Conservation (phyloP, 2,329 filamentous ascomycete genomes). For the Phialophora tarda region DNA sequence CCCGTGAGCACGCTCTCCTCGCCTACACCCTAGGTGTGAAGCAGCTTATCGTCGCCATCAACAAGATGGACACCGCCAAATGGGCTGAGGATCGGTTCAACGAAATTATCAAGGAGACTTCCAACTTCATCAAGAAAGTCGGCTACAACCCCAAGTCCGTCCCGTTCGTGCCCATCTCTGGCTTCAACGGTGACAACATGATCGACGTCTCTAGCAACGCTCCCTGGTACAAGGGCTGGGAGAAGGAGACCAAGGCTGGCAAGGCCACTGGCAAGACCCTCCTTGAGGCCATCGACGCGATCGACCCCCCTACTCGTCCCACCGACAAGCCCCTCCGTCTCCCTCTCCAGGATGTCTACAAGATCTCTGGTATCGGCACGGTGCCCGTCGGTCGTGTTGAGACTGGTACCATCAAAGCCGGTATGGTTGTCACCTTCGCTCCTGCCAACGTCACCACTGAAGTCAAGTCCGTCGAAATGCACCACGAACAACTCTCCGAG, state of each 20-base stretch:
- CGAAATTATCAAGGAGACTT: conserved; percentile 99
- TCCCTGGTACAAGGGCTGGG: conserved; percentile 99
- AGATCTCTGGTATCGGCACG: conserved; percentile 99
- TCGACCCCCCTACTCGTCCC: conserved; percentile 90
- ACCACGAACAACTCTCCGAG: conserved; percentile 97
- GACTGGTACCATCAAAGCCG: conserved; percentile 91
- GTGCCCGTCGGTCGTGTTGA: conserved; percentile 99
- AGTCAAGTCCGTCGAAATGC: conserved; percentile 99
- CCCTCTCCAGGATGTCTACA: conserved; percentile 99
- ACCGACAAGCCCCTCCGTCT: conserved; percentile 99
- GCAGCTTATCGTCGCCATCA: conserved; percentile 99
- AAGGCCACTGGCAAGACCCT: conserved; percentile 95
- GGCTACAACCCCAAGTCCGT: conserved; percentile 99
- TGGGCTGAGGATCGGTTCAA: conserved; percentile 96
- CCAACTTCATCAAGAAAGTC: conserved; percentile 99
- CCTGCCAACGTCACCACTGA: conserved; percentile 99
- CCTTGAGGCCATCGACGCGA: conserved; percentile 96
- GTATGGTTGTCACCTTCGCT: conserved; percentile 92
- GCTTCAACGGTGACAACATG: conserved; percentile 99
- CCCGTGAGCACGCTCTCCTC: conserved; percentile 99
- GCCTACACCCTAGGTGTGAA: conserved; percentile 99
- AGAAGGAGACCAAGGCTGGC: conserved; percentile 92
- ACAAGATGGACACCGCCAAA: conserved; percentile 99
- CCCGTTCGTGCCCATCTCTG: conserved; percentile 99
- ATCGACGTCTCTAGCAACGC: conserved; percentile 85